phyloP scores from a whole-genome alignment of 2,329 filamentous ascomycete genomes.

The Tolypocladium guangdongense region DNA sequence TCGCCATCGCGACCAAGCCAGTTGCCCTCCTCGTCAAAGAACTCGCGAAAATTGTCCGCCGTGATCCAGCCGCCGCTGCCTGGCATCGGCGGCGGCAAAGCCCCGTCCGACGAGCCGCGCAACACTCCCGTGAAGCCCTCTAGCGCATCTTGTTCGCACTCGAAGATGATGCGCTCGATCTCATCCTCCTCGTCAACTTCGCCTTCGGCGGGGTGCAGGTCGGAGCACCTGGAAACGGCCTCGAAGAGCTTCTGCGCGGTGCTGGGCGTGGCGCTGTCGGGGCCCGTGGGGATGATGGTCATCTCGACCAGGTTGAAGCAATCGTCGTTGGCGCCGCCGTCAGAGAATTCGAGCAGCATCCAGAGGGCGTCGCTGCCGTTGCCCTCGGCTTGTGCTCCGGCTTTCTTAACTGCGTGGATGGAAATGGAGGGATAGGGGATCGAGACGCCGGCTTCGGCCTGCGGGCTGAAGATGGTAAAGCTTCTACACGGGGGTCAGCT shows the following conservation, averaged over 20 bases:
- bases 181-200: slow-evolving; percentile 47
- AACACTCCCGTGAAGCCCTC: slow-evolving; percentile 48
- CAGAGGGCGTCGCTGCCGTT: slow-evolving; percentile 41
- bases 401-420: slow-evolving; percentile 62
- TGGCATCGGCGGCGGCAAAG: slow-evolving; percentile 55
- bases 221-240: slow-evolving; percentile 63
- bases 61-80: slow-evolving; percentile 81
- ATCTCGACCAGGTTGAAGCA: slow-evolving; percentile 57
- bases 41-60: slow-evolving; percentile 79
- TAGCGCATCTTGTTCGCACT: slow-evolving; percentile 42
- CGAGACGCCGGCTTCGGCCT: slow-evolving; percentile 47
- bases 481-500: slow-evolving; percentile 10
- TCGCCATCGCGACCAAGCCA: slow-evolving; percentile 46
- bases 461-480: slow-evolving; percentile 53
- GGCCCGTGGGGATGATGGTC: slow-evolving; percentile 45
- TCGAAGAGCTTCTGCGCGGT: slow-evolving; percentile 42
- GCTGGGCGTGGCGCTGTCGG: slow-evolving; percentile 12
- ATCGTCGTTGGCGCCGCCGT: slow-evolving; percentile 47
- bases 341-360: slow-evolving; percentile 57
- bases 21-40: slow-evolving; percentile 71
- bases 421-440: slow-evolving; percentile 67
- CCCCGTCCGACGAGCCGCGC: slow-evolving; percentile 34
- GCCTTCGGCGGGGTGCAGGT: slow-evolving; percentile 60
- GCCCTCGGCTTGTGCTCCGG: slow-evolving; percentile 27
- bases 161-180: slow-evolving; percentile 45